phyloP scores from a whole-genome alignment of 371 early-diverging fungal species.

The Parasitella parasitica region DNA sequence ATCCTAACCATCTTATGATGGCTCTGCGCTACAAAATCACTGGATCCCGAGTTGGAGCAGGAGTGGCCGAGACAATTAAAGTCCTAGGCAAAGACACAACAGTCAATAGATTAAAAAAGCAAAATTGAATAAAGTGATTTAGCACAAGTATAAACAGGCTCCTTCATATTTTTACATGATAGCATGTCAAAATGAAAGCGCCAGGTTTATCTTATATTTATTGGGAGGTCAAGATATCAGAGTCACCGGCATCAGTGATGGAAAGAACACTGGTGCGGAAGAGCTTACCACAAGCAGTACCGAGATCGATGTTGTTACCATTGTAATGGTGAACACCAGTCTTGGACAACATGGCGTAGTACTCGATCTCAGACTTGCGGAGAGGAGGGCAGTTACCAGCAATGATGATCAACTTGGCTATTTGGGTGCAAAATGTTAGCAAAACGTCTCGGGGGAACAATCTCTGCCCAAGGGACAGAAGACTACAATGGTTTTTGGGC shows the following conservation, averaged over 20 bases:
- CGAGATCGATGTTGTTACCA: slow-evolving; percentile 98
- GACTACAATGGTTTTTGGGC: slow-evolving; percentile 13
- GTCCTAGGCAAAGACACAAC: slow-evolving; percentile 45
- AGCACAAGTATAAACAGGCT: neutral
- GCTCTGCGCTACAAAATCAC: slow-evolving; percentile 62
- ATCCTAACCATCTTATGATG: slow-evolving; percentile 62
- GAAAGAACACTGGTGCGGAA: slow-evolving; percentile 89
- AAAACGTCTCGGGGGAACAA: slow-evolving; percentile 35
- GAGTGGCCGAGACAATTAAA: slow-evolving; percentile 57
- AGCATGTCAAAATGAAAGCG: neutral
- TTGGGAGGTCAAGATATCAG: slow-evolving; percentile 57
- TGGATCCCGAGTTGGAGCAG: slow-evolving; percentile 66
- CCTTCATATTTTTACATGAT: neutral
- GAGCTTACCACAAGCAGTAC: slow-evolving; percentile 99
- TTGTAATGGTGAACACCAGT: slow-evolving; percentile 98
- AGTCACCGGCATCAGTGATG: slow-evolving; percentile 98
- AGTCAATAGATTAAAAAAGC: slow-evolving; percentile 5
- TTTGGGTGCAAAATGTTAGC: slow-evolving; percentile 13
- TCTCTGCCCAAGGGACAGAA: slow-evolving; percentile 35
- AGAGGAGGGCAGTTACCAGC: slow-evolving; percentile 98
- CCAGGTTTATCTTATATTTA: slow-evolving; percentile 13
- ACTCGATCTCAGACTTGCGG: slow-evolving; percentile 99
- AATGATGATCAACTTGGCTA: slow-evolving; percentile 97
- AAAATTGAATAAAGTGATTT: neutral
- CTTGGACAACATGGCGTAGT: slow-evolving; percentile 99